Conservation (phyloP, 805 yeast species). For the Lipomyces oligophaga region DNA sequence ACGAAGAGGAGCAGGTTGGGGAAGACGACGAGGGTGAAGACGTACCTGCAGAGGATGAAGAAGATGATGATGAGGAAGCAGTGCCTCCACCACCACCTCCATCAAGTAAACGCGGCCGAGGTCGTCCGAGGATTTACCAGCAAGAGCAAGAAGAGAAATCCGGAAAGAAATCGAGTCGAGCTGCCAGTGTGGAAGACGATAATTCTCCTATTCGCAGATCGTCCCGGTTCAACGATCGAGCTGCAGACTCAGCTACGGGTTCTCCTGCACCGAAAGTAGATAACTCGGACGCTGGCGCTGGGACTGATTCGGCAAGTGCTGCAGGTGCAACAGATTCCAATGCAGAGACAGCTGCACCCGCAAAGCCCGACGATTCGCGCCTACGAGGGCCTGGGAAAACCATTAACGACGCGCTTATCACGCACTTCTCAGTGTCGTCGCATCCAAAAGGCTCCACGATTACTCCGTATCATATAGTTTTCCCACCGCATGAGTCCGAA, state of each 20-base stretch:
- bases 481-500: conserved; percentile 25
- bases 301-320: neutral
- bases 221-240: neutral
- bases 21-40: conserved; percentile 25
- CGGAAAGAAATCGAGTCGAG: too few species aligned
- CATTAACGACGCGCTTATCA: conserved; percentile 24
- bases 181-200: too few species aligned
- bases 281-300: neutral
- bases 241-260: neutral
- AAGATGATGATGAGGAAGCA: conserved; percentile 15
- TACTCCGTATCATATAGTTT: conserved; percentile 19
- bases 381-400: conserved; percentile 22
- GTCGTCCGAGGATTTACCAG: too few species aligned
- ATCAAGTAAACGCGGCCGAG: conserved; percentile 30
- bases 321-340: neutral
- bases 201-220: too few species aligned
- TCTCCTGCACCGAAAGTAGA: neutral
- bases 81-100: conserved; percentile 25
- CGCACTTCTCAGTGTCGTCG: conserved; percentile 20
- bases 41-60: conserved; percentile 22
- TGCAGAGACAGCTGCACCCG: too few species aligned
- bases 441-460: conserved; percentile 7
- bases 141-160: too few species aligned
- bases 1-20: conserved; percentile 19
- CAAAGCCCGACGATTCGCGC: conserved; percentile 23